A percentile compares a stretch with the other conserved stretches of the same genome.
phyloP scores from a whole-genome alignment of 805 yeast genomes.

The Teunomyces gatunensis region DNA sequence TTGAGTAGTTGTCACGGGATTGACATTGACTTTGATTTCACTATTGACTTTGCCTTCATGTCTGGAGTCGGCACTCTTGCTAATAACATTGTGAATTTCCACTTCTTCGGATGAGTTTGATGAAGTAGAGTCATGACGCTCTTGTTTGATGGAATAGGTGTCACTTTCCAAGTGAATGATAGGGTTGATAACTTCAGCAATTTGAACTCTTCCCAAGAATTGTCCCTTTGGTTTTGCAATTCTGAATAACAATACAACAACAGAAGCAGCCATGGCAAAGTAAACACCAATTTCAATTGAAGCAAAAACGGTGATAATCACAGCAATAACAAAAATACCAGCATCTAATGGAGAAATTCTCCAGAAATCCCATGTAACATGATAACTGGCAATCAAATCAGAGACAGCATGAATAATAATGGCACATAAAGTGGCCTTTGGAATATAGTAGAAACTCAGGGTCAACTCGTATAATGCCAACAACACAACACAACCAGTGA shows the following conservation, averaged over 20 bases:
- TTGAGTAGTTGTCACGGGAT: constrained; percentile 16
- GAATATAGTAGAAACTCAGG: constrained; percentile 80
- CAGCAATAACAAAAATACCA: constrained; percentile 68
- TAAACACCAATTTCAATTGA: constrained; percentile 87
- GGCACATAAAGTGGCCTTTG: constrained; percentile 84
- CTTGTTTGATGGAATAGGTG: constrained; percentile 5
- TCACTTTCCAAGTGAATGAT: constrained; percentile 29
- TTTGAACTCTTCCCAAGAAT: constrained; percentile 74
- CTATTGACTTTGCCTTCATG: constrained; percentile 10
- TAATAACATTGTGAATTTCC: constrained; percentile 44
- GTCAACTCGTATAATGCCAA: constrained; percentile 85
- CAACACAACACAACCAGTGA: constrained; percentile 85
- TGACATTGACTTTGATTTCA: background rate
- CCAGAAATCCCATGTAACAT: constrained; percentile 68
- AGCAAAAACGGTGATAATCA: constrained; percentile 71
- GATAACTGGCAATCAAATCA: constrained; percentile 73
- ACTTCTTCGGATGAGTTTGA: constrained; percentile 28
- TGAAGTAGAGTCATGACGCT: constrained; percentile 8
- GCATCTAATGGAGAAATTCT: constrained; percentile 70
- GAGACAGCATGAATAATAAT: constrained; percentile 92
- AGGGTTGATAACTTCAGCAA: constrained; percentile 72
- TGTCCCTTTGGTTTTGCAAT: constrained; percentile 78
- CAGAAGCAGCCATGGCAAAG: constrained; percentile 84
- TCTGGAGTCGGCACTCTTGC: constrained; percentile 18
- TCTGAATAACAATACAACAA: constrained; percentile 69